Evolutionary conservation across 768 basidiomycete genomes (phyloP).

Genomic region (Epithele typhae): DNA sequence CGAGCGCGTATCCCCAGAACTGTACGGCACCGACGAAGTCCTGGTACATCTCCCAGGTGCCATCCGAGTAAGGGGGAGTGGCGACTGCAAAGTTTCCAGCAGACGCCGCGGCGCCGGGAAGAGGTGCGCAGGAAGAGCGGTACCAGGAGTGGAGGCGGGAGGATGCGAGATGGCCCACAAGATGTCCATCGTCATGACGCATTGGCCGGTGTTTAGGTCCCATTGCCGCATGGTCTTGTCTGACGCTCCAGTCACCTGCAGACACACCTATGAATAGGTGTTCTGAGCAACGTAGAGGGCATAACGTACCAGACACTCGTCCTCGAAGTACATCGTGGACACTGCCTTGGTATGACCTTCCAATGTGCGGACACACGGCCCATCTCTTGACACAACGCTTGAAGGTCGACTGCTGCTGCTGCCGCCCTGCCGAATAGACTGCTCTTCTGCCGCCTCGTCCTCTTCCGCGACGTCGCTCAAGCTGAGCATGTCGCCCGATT

Average conservation of each 20-base stretch:
- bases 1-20: conserved; percentile 97
- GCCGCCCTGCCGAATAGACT: conserved; percentile 26
- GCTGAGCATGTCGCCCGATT: conserved; percentile 45
- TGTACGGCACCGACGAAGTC: conserved; percentile 98
- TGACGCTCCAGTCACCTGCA: conserved; percentile 91
- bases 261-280: neutral
- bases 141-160: conserved; percentile 39
- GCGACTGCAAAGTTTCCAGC: conserved; percentile 73
- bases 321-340: conserved; percentile 93
- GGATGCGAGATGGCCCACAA: conserved; percentile 98
- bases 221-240: conserved; percentile 99
- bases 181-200: conserved; percentile 99
- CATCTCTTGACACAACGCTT: conserved; percentile 42
- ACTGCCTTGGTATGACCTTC: conserved; percentile 94
- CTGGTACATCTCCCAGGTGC: conserved; percentile 91
- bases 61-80: conserved; percentile 85
- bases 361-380: conserved; percentile 66
- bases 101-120: conserved; percentile 49
- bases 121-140: conserved; percentile 37
- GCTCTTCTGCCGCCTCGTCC: conserved; percentile 41
- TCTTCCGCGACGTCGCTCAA: conserved; percentile 66
- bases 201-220: conserved; percentile 97
- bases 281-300: conserved; percentile 15
- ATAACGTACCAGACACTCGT: conserved; percentile 75
- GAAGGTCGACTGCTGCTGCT: conserved; percentile 30